A percentile compares a stretch with the other conserved stretches of the same genome.
Evolutionary conservation across 805 yeast genomes (phyloP).

Genomic region (Wickerhamomyces tratensis): DNA sequence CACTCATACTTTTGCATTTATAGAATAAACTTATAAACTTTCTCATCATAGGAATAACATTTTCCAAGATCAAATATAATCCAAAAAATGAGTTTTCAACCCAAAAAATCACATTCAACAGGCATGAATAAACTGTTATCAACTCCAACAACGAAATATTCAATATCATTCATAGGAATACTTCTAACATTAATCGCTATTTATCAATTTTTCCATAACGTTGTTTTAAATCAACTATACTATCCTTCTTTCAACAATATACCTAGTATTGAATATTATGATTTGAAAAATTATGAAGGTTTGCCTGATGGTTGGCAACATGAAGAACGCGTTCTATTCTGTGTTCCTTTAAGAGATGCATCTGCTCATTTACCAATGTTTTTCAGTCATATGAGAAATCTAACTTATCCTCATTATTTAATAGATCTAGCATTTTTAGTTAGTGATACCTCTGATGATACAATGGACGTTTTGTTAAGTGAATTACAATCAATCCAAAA

Average conservation of each 20-base stretch:
- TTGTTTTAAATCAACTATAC: slow-evolving; percentile 12
- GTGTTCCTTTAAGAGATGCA: slow-evolving; percentile 91
- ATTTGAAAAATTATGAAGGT: slow-evolving; percentile 59
- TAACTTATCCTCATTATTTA: slow-evolving; percentile 81
- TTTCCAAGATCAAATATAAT: neutral
- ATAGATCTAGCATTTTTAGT: slow-evolving; percentile 82
- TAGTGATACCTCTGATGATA: slow-evolving; percentile 83
- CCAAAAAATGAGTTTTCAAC: neutral
- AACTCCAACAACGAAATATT: neutral
- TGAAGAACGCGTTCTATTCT: slow-evolving; percentile 71
- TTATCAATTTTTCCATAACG: slow-evolving; percentile 5
- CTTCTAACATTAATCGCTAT: slow-evolving; percentile 8
- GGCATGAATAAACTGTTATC: neutral
- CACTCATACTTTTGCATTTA: too few species aligned
- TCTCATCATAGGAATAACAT: too few species aligned
- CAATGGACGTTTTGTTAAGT: slow-evolving; percentile 57
- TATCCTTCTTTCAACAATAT: slow-evolving; percentile 25
- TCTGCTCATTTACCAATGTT: slow-evolving; percentile 86
- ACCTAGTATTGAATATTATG: slow-evolving; percentile 56
- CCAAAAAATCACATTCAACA: neutral
- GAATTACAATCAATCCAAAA: slow-evolving; percentile 58
- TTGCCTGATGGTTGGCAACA: slow-evolving; percentile 76
- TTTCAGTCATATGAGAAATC: slow-evolving; percentile 68
- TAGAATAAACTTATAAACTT: too few species aligned
- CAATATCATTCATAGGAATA: slow-evolving; percentile 5